phyloP scores from a whole-genome alignment of 1,139 yeast species.

The Nakaseomyces uthaithaninus region DNA sequence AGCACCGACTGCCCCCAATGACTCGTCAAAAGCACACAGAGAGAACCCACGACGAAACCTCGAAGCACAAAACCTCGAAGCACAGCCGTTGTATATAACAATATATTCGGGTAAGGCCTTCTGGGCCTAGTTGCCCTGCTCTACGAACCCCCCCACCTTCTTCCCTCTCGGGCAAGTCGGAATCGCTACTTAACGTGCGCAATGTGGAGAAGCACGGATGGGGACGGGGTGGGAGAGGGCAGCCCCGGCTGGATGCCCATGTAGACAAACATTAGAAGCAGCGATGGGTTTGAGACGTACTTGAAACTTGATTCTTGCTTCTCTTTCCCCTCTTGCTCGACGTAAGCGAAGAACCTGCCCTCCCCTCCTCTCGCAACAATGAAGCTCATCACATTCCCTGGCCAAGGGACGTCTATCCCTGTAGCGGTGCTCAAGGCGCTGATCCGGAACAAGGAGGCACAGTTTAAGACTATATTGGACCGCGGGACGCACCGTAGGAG shows the following conservation, averaged over 20 bases:
- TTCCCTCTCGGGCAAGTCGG: not conserved
- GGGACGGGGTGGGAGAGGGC: not conserved
- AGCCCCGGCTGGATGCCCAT: too few species aligned
- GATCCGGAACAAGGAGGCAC: slow-evolving; percentile 21
- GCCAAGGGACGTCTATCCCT: slow-evolving; percentile 31
- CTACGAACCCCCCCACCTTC: not conserved
- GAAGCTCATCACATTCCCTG: slow-evolving; percentile 31
- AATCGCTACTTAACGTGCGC: not conserved
- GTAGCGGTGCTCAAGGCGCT: slow-evolving; percentile 22
- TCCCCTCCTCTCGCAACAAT: slow-evolving; percentile 6
- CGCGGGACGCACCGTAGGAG: slow-evolving; percentile 20
- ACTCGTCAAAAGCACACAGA: too few species aligned
- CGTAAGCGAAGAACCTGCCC: not conserved
- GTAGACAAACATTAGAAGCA: not conserved
- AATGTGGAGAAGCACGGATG: not conserved
- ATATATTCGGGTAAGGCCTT: too few species aligned
- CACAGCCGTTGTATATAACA: too few species aligned
- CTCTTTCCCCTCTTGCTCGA: too few species aligned
- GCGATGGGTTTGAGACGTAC: not conserved
- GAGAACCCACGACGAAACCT: too few species aligned
- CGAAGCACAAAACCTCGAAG: too few species aligned
- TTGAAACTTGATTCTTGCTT: too few species aligned
- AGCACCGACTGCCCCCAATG: too few species aligned
- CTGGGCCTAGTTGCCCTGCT: not conserved
- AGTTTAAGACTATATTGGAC: slow-evolving; percentile 17